Conservation (phyloP, 257 asterid species). For the Przewalskia tangutica region DNA sequence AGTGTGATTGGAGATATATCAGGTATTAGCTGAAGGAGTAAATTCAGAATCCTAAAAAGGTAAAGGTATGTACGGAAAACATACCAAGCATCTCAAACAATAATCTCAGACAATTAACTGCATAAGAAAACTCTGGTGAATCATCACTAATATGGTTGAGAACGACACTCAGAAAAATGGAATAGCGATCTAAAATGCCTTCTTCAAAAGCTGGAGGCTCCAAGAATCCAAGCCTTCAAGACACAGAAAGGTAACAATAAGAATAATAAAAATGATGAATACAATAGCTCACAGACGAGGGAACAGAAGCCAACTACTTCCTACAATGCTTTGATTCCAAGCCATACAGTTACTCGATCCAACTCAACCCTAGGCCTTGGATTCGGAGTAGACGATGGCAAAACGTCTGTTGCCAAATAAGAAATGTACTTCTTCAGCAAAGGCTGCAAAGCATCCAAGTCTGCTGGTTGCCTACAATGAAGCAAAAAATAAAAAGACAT, state of each 20-base stretch:
- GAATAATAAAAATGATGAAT: slow-evolving; percentile 10
- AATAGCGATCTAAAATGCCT: slow-evolving; percentile 90
- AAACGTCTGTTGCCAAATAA: slow-evolving; percentile 60
- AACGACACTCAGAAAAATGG: slow-evolving; percentile 86
- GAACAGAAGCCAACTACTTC: slow-evolving; percentile 45
- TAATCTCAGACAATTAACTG: slow-evolving; percentile 83
- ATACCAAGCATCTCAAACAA: slow-evolving; percentile 95
- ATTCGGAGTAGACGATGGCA: slow-evolving; percentile 29
- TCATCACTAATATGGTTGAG: slow-evolving; percentile 92
- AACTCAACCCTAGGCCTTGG: slow-evolving; percentile 84
- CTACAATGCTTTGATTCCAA: slow-evolving; percentile 97
- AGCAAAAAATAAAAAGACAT: background rate
- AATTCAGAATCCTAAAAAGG: slow-evolving; percentile 8
- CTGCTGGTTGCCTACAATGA: slow-evolving; percentile 48
- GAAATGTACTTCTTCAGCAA: slow-evolving; percentile 68
- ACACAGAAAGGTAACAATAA: slow-evolving; percentile 11
- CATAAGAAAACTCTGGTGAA: slow-evolving; percentile 79
- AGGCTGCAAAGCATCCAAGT: slow-evolving; percentile 84
- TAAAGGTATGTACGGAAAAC: slow-evolving; percentile 14
- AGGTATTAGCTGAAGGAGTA: background rate
- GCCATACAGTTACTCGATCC: slow-evolving; percentile 88
- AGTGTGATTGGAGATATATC: slow-evolving; percentile 9
- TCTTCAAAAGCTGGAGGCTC: slow-evolving; percentile 98
- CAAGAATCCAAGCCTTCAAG: slow-evolving; percentile 82
- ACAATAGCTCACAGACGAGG: slow-evolving; percentile 12